Percentiles rank a stretch among this genome's conserved stretches.
Evolutionary conservation across 805 yeast species (phyloP).

Genomic region (Dipodascopsis uninucleata): DNA sequence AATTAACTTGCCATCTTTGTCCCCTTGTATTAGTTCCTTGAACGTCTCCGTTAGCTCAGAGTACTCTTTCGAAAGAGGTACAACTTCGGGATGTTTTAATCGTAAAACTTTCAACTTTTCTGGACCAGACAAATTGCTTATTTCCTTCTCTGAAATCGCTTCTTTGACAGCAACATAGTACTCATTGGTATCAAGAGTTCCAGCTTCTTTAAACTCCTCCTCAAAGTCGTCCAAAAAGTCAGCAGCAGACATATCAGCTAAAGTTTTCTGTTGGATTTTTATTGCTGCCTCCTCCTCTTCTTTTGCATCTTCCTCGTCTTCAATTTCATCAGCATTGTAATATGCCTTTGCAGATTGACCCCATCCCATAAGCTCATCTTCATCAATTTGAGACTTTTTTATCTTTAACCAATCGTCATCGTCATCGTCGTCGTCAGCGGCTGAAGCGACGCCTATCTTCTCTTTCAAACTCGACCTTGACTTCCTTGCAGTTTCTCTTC

Average conservation of each 20-base stretch:
- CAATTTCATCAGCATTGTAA: constrained; percentile 39
- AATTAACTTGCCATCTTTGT: constrained; percentile 14
- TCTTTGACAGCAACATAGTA: constrained; percentile 33
- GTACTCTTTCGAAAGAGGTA: constrained; percentile 68
- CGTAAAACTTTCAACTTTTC: constrained; percentile 54
- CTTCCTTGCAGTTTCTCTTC: constrained; percentile 18
- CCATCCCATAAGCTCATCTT: constrained; percentile 41
- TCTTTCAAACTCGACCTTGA: neutral
- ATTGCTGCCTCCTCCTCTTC: constrained; percentile 84
- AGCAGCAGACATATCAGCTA: constrained; percentile 69
- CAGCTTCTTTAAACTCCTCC: constrained; percentile 69
- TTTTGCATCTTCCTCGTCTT: constrained; percentile 72
- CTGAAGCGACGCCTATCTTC: constrained; percentile 37
- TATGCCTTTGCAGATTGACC: constrained; percentile 38
- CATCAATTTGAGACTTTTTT: constrained; percentile 23
- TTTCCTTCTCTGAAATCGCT: constrained; percentile 43
- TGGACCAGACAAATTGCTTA: constrained; percentile 48
- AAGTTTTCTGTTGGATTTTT: constrained; percentile 75
- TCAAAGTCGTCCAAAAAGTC: constrained; percentile 71
- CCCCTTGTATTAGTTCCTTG: constrained; percentile 3
- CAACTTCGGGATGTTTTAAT: constrained; percentile 74
- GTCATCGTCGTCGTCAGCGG: constrained; percentile 49
- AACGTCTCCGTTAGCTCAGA: constrained; percentile 40
- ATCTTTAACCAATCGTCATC: constrained; percentile 49
- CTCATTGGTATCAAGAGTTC: constrained; percentile 39